Evolutionary conservation across 1,284 basidiomycete species (phyloP).

Genomic region (Flammula alnicola): DNA sequence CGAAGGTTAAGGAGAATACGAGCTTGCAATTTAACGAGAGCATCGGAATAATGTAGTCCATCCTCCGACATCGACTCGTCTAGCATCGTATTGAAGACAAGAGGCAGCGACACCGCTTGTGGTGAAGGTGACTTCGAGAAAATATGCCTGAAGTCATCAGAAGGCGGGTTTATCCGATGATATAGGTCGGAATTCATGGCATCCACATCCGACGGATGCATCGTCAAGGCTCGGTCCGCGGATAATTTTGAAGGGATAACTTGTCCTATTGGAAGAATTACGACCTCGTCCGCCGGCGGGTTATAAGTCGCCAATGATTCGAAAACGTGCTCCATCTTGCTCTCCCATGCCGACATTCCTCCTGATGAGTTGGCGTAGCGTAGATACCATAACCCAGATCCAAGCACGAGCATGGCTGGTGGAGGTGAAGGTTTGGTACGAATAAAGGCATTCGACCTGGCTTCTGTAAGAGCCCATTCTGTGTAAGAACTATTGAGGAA

Average conservation of each 20-base stretch:
- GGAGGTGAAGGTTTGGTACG: conserved; percentile 9
- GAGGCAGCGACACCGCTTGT: conserved; percentile 61
- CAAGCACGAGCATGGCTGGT: conserved; percentile 77
- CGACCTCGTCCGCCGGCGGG: conserved; percentile 68
- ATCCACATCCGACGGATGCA: conserved; percentile 78
- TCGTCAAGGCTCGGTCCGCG: conserved; percentile 63
- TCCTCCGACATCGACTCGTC: conserved; percentile 77
- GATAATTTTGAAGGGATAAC: conserved; percentile 65
- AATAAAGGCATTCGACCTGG: conserved; percentile 5
- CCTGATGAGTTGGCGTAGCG: conserved; percentile 72
- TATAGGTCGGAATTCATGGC: conserved; percentile 87
- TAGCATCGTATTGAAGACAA: conserved; percentile 81
- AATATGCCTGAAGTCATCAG: conserved; percentile 29
- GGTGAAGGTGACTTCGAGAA: conserved; percentile 31
- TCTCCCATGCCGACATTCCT: conserved; percentile 78
- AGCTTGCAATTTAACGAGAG: conserved; percentile 72
- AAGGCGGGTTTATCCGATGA: conserved; percentile 62
- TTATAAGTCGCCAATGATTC: conserved; percentile 45
- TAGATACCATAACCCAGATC: conserved; percentile 88
- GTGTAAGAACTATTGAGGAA: conserved; percentile 76
- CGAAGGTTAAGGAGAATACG: conserved; percentile 80
- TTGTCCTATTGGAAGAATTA: conserved; percentile 80
- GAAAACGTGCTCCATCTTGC: conserved; percentile 69
- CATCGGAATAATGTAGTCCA: conserved; percentile 79
- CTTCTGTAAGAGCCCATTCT: conserved; percentile 37